Evolutionary conservation across 2,329 filamentous ascomycete species (phyloP).

Genomic region (Fusarium citri): DNA sequence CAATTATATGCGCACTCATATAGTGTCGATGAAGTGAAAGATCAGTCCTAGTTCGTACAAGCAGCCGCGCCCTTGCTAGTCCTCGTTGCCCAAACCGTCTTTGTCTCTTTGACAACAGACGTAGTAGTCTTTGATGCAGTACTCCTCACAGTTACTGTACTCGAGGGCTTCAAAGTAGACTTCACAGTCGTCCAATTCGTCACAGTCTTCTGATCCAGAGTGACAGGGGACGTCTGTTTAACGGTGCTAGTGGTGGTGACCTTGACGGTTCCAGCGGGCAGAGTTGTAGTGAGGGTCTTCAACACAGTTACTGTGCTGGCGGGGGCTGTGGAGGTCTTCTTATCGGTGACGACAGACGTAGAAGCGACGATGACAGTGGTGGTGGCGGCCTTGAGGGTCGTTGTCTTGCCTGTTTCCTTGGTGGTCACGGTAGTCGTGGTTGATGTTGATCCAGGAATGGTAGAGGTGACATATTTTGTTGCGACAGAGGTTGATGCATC

Average conservation of each 20-base stretch:
- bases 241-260: slow-evolving; percentile 23
- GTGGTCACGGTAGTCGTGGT: slow-evolving; percentile 33
- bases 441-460: slow-evolving; percentile 24
- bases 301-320: slow-evolving; percentile 33
- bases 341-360: slow-evolving; percentile 28
- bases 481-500: slow-evolving; percentile 19
- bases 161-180: slow-evolving; percentile 40
- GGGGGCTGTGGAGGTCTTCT: slow-evolving; percentile 35
- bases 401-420: slow-evolving; percentile 37
- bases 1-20: not conserved
- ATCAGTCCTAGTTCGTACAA: slow-evolving; percentile 9
- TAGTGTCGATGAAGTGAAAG: not conserved
- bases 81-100: slow-evolving; percentile 25
- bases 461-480: slow-evolving; percentile 23
- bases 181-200: slow-evolving; percentile 42
- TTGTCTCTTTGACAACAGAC: slow-evolving; percentile 28
- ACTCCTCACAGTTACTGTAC: slow-evolving; percentile 26
- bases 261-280: slow-evolving; percentile 25
- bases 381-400: slow-evolving; percentile 38
- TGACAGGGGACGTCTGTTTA: slow-evolving; percentile 26
- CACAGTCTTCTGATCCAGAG: slow-evolving; percentile 9
- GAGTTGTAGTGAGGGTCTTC: slow-evolving; percentile 20
- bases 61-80: slow-evolving; percentile 35
- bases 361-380: slow-evolving; percentile 27
- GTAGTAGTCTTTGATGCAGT: slow-evolving; percentile 33